Evolutionary conservation across 2,329 filamentous ascomycete species (phyloP).

Genomic region (Cordyceps farinosa): DNA sequence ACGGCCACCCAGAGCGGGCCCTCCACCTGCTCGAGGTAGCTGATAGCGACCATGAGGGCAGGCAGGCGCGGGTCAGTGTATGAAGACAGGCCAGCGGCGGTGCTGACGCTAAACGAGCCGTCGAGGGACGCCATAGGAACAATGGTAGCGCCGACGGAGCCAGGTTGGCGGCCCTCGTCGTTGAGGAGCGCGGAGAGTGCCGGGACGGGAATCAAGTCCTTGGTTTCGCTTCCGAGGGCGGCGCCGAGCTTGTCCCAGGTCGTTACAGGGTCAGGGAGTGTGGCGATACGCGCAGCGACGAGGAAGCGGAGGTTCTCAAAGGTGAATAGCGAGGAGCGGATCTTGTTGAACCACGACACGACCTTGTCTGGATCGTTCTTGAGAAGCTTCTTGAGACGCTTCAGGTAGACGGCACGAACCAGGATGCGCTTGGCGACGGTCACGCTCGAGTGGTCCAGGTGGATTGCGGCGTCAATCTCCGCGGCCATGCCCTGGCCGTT

Average conservation of each 20-base stretch:
- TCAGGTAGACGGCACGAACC: slow-evolving; percentile 83
- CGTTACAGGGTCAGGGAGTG: slow-evolving; percentile 69
- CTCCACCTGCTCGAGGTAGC: slow-evolving; percentile 90
- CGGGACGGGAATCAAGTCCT: slow-evolving; percentile 65
- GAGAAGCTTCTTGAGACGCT: slow-evolving; percentile 77
- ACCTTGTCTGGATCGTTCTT: slow-evolving; percentile 72
- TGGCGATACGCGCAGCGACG: slow-evolving; percentile 75
- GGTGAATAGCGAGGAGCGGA: slow-evolving; percentile 73
- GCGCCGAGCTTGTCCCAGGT: slow-evolving; percentile 63
- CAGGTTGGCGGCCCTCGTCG: slow-evolving; percentile 69
- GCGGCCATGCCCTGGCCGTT: slow-evolving; percentile 67
- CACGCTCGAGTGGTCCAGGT: slow-evolving; percentile 73
- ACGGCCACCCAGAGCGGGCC: slow-evolving; percentile 93
- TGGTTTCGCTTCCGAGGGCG: slow-evolving; percentile 33
- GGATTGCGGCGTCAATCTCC: slow-evolving; percentile 71
- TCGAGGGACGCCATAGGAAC: slow-evolving; percentile 91
- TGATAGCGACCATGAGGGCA: slow-evolving; percentile 79
- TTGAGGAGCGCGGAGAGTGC: slow-evolving; percentile 69
- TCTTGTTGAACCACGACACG: slow-evolving; percentile 70
- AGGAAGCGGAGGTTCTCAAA: slow-evolving; percentile 83
- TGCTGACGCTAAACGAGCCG: slow-evolving; percentile 81
- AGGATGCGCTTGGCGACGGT: slow-evolving; percentile 75
- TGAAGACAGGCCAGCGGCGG: slow-evolving; percentile 68
- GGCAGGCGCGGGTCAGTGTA: slow-evolving; percentile 76
- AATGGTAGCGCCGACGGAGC: slow-evolving; percentile 69